These are phyloP conservation scores for Paraconiothyrium sp. DNA, from an alignment of 2,329 filamentous ascomycete species.

Conservation along the genomic window DNA sequence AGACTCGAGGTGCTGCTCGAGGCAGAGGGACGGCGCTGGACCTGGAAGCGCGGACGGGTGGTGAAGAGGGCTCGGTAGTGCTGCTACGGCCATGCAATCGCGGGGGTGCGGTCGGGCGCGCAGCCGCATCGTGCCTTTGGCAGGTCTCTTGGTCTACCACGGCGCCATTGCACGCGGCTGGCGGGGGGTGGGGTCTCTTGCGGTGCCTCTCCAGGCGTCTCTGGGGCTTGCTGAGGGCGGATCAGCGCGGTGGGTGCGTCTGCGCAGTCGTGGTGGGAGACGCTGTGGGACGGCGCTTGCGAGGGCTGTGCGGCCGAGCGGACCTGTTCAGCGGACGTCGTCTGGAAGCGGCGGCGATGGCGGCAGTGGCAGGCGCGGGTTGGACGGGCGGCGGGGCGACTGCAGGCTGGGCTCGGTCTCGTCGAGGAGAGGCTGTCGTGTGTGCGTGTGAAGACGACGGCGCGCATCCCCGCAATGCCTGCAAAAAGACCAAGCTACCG, in stretches of 20 bases:
- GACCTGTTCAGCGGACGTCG: constrained; percentile 19
- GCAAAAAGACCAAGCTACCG: constrained; percentile 12
- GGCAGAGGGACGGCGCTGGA: constrained; percentile 13
- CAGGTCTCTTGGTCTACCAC: constrained; percentile 26
- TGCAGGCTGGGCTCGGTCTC: not conserved
- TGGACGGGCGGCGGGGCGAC: not conserved
- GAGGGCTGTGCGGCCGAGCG: constrained; percentile 21
- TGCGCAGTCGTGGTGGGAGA: constrained; percentile 14
- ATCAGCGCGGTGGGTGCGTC: constrained; percentile 9
- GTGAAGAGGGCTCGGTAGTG: constrained; percentile 51
- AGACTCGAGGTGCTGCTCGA: not conserved
- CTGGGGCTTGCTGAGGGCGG: not conserved
- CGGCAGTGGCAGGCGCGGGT: constrained; percentile 16
- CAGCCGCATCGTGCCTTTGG: constrained; percentile 33
- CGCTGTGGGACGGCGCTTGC: constrained; percentile 36
- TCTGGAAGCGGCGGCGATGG: constrained; percentile 23
- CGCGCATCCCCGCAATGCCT: constrained; percentile 42
- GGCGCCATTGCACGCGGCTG: constrained; percentile 34
- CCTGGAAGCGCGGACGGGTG: constrained; percentile 24
- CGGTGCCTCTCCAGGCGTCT: not conserved
- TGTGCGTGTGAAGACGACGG: constrained; percentile 25
- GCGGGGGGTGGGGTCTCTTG: not conserved
- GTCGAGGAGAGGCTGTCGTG: constrained; percentile 24
- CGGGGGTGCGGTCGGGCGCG: constrained; percentile 42
- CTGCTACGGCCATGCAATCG: constrained; percentile 34